phyloP scores from a whole-genome alignment of 805 yeast species.

The Starmerella stellata region DNA sequence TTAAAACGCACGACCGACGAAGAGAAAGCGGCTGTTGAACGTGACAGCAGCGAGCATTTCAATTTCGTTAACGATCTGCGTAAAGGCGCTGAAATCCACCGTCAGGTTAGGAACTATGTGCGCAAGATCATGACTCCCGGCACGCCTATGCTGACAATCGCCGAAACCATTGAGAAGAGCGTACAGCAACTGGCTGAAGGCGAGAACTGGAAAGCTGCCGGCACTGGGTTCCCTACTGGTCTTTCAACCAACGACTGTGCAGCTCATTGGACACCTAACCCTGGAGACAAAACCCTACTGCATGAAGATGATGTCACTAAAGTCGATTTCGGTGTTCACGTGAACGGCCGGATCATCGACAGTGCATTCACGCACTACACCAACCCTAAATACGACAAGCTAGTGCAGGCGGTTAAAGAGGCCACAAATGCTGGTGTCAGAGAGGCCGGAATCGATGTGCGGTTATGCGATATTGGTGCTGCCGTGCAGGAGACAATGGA shows the following conservation, averaged over 20 bases:
- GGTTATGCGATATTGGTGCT: conserved; percentile 87
- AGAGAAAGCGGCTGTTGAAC: conserved; percentile 63
- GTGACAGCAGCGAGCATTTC: conserved; percentile 39
- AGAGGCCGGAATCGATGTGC: conserved; percentile 89
- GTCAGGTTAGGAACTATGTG: conserved; percentile 72
- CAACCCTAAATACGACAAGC: conserved; percentile 44
- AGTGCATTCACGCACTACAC: conserved; percentile 88
- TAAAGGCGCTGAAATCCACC: conserved; percentile 89
- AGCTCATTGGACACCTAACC: conserved; percentile 94
- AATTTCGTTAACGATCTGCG: conserved; percentile 49
- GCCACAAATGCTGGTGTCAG: conserved; percentile 88
- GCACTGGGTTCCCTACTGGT: conserved; percentile 98
- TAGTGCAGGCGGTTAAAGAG: conserved; percentile 69
- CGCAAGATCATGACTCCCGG: conserved; percentile 68
- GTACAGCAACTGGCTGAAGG: conserved; percentile 58
- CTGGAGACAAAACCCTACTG: conserved; percentile 72
- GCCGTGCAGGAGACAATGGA: conserved; percentile 96
- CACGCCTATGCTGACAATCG: conserved; percentile 76
- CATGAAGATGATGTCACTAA: conserved; percentile 85
- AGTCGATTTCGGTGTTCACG: conserved; percentile 92
- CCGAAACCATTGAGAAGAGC: conserved; percentile 72
- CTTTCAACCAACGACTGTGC: conserved; percentile 83
- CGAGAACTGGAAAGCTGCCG: conserved; percentile 41
- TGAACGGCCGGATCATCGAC: conserved; percentile 84
- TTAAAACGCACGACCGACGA: conserved; percentile 60